Evolutionary conservation across 2,329 filamentous ascomycete species (phyloP), one percentile per base, ranked within the genome.

Genomic region (Colletotrichum paranaense): DNA sequence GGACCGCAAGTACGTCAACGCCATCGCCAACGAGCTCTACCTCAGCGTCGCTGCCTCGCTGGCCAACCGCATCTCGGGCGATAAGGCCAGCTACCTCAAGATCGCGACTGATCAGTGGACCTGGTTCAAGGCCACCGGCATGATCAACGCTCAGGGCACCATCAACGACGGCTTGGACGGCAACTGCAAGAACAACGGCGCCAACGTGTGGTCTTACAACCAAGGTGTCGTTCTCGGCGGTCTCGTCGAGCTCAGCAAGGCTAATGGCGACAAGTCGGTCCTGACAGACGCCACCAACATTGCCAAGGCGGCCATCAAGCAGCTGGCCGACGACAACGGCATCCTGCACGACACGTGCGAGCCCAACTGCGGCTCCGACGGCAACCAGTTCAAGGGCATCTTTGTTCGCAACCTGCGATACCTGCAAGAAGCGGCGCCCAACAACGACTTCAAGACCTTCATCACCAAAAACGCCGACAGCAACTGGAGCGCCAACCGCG

Each of bases 361-460:
- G 68, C 80, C 82, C 53, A 76, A 83, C 75, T 89, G 86, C 67
- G 84, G 83, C 12, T 79, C 78, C 22, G 88, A 91, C 72, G 88
- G 85, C 1, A 86, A 89, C 42, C 90, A 93, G 77, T 95, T 94
- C 86, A 94, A 95, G 81, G 93, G 93, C 4, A 85, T 94, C 46
- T 93, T 94, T 75, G 86, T 89, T 19, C 87, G 92, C 24, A 93
- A 93, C 78, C 82, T 95, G 24, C 85, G 86, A 42, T 87, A 88
- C 67, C 81, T 95, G 42, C 84, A 92, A 26, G 78, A 82, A 1
- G 87, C 81, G 3, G 86, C 86, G 1, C 88, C 88, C 0, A 82
- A 88, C 49, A 79, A 84, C 3, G 79, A 79, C 11, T 92, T 91
- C 77, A 82, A 81, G 14, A 78, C 82, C 2, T 91, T 92, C 68